Base-by-base conservation (phyloP, 2,329 filamentous ascomycete species). In the Elsinoe fawcettii region DNA sequence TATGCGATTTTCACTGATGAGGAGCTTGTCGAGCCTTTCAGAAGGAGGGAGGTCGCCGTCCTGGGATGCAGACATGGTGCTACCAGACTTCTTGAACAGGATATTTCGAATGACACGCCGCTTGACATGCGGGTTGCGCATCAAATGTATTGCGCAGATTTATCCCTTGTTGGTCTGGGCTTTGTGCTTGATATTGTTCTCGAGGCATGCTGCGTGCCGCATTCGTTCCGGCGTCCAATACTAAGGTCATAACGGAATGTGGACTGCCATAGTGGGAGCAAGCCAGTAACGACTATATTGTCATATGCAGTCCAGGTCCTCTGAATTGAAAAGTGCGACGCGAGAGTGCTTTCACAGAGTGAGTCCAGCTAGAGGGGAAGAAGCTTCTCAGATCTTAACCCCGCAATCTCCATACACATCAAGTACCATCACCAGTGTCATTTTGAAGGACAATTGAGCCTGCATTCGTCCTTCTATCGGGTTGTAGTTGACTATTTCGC, bases 11-110 rank as follows among this genome's bases (percentile, higher is more conserved):
- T 62, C 57, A 22, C 60, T 57, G 30, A 61, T 54, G 3, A 66
- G 59, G 22, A 66, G 62, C 16, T 67, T 66, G 51, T 67, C 65
- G 27, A 70, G 61, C 2, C 61, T 65, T 27, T 66, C 62, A 37
- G 65, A 60, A 16, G 63, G 61, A 30, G 55, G 37, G 8, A 49
- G 25, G n/a, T 43, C 37, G 11, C 18, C 25, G 20, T 47, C 43
- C 20, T 56, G 20, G n/a, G 30, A 4, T 36, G n/a, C 5, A 23
- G 54, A n/a, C 54, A 56, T 56, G 43, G 14, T 37, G 20, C 22
- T 39, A 12, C 12, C 30, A 12, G 30, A 25, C 20, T 23, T 53
- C 9, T 23, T 25, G n/a, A 53, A 53, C 14, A 11, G 16, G 12
- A 53, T 16, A 7, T 27, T n/a, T 53, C 49, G 49, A 23, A n/a